Conservation (phyloP, 2,329 filamentous ascomycete genomes). For the Triangularia verruculosa region DNA sequence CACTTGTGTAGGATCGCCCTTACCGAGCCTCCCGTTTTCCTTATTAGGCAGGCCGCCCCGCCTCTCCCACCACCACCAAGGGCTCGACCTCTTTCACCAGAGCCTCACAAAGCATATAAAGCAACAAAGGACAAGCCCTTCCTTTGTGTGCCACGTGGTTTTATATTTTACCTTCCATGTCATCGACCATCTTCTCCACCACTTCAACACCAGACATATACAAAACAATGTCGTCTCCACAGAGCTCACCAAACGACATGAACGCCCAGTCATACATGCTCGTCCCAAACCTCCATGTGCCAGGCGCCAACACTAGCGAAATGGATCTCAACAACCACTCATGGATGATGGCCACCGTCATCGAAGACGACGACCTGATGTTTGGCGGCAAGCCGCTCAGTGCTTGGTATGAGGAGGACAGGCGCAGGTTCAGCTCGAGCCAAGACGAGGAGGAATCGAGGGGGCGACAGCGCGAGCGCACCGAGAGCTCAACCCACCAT, state of each 20-base stretch:
- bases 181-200: background rate
- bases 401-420: constrained; percentile 59
- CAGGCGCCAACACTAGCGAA: constrained; percentile 22
- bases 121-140: background rate
- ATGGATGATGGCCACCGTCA: constrained; percentile 55
- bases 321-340: constrained; percentile 28
- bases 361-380: constrained; percentile 60
- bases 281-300: constrained; percentile 23
- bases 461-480: constrained; percentile 38
- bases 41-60: constrained; percentile 17
- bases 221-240: constrained; percentile 25
- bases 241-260: constrained; percentile 23
- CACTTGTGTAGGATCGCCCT: constrained; percentile 16
- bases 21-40: constrained; percentile 5
- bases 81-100: background rate
- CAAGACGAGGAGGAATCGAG: constrained; percentile 37
- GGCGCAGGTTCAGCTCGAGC: constrained; percentile 40
- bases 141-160: background rate
- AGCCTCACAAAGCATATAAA: background rate
- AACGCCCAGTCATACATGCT: constrained; percentile 23
- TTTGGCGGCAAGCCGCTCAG: constrained; percentile 60
- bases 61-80: background rate
- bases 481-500: constrained; percentile 16
- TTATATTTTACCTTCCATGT: background rate
- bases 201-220: background rate